Percentiles rank a stretch among this genome's conserved stretches.
These are phyloP conservation scores for Globisporangium sylvaticum DNA, from an alignment of 352 stramenopile species.

Conservation along the genomic window DNA sequence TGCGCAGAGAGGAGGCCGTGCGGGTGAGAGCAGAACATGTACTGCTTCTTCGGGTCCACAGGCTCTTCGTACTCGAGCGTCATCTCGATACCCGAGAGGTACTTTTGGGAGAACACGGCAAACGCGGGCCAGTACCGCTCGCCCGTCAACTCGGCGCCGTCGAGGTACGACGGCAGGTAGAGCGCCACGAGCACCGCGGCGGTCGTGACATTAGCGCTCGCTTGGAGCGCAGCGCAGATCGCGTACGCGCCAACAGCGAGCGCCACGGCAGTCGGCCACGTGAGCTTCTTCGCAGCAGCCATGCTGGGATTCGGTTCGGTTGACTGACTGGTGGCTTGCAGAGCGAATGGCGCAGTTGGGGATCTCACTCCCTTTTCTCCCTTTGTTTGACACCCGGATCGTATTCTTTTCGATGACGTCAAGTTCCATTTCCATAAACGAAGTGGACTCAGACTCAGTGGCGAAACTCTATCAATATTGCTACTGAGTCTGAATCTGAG, in stretches of 20 bases:
- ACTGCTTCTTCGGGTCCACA: conserved; percentile 55
- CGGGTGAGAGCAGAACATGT: conserved; percentile 79
- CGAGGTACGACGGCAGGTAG: conserved; percentile 59
- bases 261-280: conserved; percentile 31
- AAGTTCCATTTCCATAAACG: neutral
- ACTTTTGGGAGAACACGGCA: conserved; percentile 28
- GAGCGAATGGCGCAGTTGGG: too few relatives aligned
- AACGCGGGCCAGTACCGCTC: conserved; percentile 60
- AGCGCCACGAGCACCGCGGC: conserved; percentile 23
- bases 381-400: neutral
- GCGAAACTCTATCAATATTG: neutral
- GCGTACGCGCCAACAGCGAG: conserved; percentile 28
- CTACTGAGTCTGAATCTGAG: neutral
- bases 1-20: conserved; percentile 71
- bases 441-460: neutral
- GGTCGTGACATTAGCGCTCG: conserved; percentile 16
- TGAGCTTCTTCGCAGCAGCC: conserved; percentile 2
- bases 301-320: neutral
- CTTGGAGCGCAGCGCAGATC: conserved; percentile 26
- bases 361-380: neutral
- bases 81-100: conserved; percentile 36
- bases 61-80: conserved; percentile 71
- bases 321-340: neutral
- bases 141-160: conserved; percentile 51
- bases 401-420: neutral